Base-by-base conservation (phyloP, 345 rosid species). In the Murraya koenigii region DNA sequence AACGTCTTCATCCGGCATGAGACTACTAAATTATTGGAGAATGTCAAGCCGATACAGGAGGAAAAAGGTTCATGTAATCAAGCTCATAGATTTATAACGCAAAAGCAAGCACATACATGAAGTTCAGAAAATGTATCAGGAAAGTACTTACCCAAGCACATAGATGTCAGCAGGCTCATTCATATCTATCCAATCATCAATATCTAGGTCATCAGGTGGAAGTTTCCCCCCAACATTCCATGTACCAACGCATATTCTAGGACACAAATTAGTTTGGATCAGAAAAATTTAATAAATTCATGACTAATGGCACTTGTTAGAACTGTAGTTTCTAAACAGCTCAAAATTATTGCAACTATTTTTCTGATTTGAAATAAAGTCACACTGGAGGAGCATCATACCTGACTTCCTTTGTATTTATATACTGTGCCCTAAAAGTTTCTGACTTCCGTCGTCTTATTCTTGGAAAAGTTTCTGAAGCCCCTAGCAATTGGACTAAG, bases 141-240 rank as follows among this genome's bases (percentile, higher is more conserved):
- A 25, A 59, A 77, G 70, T 38, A 74, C 78, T 62, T 84, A 92
- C 98, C 98, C 98, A 23, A 94, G 78, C 77, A 94, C 90, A 82
- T 89, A 94, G 71, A 95, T 86, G 81, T 95, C 99, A 69, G 99
- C 97, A 65, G 98, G 96, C 11, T 93, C 91, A 76, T 85, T 80
- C 35, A 79, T 81, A 74, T 85, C 88, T 44, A 95, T 88, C 99
- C 97, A 95, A 25, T 91, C 96, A 82, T 95, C 98, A 56, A 95
- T 90, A 83, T 87, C 97, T 23, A 93, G 91, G 81, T 92, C 97
- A 76, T 91, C 92, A 1, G 94, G 89, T 63, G 99, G 99, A 76
- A 90, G 80, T 78, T 80, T 88, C 72, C 97, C 98, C 80, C 91
- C 99, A 64, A 91, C 99, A 83, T 95, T 95, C 99, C 99, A 95